These are phyloP conservation scores for Annulohypoxylon truncatum DNA, from an alignment of 2,329 filamentous ascomycete genomes.

Conservation along the genomic window DNA sequence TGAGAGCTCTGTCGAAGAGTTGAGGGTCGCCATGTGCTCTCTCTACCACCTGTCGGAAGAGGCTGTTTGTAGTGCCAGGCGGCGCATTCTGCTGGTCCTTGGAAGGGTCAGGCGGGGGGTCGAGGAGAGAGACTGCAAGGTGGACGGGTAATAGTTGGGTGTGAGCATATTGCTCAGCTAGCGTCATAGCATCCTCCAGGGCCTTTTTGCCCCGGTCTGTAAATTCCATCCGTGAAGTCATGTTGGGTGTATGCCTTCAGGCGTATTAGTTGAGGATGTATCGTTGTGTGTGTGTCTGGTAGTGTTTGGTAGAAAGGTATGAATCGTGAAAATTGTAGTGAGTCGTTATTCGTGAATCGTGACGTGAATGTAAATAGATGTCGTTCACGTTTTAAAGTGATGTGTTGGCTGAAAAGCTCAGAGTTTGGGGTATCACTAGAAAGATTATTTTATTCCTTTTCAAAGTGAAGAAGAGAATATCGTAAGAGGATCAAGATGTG, in stretches of 20 bases:
- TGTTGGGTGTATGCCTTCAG: slow-evolving; percentile 55
- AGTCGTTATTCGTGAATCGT: not conserved
- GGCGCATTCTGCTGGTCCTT: slow-evolving; percentile 86
- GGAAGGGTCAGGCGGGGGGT: slow-evolving; percentile 78
- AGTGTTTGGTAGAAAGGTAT: not conserved
- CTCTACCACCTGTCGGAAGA: slow-evolving; percentile 95
- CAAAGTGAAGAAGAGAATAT: slow-evolving; percentile 11
- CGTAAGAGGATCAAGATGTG: slow-evolving; percentile 19
- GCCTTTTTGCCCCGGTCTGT: slow-evolving; percentile 93
- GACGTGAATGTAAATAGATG: not conserved
- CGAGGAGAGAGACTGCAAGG: slow-evolving; percentile 84
- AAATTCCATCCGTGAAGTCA: slow-evolving; percentile 87
- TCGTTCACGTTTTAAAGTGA: slow-evolving; percentile 11
- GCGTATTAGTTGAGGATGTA: slow-evolving; percentile 23
- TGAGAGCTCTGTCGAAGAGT: slow-evolving; percentile 86
- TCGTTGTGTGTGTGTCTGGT: slow-evolving; percentile 3
- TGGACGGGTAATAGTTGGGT: slow-evolving; percentile 91
- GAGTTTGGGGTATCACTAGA: slow-evolving; percentile 25
- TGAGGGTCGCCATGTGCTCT: slow-evolving; percentile 93
- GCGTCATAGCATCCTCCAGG: slow-evolving; percentile 85
- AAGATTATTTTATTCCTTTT: slow-evolving; percentile 29
- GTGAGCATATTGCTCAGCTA: slow-evolving; percentile 91
- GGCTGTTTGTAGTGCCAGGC: slow-evolving; percentile 72
- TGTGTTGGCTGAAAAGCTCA: slow-evolving; percentile 16
- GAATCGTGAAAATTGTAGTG: not conserved